Evolutionary conservation across 345 rosid genomes (phyloP).

Genomic region (Clausena lansium): DNA sequence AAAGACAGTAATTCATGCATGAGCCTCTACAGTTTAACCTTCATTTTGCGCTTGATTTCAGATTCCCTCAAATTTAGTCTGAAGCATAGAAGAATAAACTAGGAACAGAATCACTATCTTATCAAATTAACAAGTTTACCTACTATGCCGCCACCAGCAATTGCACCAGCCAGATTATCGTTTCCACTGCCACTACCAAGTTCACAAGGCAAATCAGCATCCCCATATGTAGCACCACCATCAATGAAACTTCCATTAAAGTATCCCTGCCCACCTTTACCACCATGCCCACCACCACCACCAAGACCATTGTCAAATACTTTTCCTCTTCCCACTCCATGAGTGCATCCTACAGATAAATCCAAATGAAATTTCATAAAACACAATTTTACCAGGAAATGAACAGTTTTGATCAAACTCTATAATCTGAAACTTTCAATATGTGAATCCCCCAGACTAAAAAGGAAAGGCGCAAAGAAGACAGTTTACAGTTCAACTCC

Average conservation of each 20-base stretch:
- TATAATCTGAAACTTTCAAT: not conserved
- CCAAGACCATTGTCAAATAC: conserved; percentile 66
- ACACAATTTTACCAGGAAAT: conserved; percentile 5
- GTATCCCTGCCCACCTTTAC: conserved; percentile 83
- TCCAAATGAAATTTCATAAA: conserved; percentile 5
- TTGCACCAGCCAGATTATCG: conserved; percentile 58
- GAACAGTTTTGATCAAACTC: not conserved
- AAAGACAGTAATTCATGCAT: not conserved
- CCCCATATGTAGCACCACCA: conserved; percentile 77
- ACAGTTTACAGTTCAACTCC: not conserved
- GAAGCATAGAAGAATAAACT: not conserved
- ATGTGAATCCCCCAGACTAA: not conserved
- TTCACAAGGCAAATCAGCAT: conserved; percentile 88
- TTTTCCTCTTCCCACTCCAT: conserved; percentile 84
- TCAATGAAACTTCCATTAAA: conserved; percentile 64
- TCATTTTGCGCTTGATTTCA: not conserved
- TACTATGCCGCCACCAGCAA: conserved; percentile 90
- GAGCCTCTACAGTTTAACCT: not conserved
- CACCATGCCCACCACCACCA: conserved; percentile 97
- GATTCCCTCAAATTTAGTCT: not conserved
- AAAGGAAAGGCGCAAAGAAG: not conserved
- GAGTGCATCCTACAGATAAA: conserved; percentile 66
- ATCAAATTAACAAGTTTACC: conserved; percentile 42
- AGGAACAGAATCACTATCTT: not conserved
- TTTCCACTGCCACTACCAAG: conserved; percentile 97